These are phyloP conservation scores for Psilocybe mexicana DNA, from an alignment of 1,284 basidiomycete genomes.

Conservation along the genomic window DNA sequence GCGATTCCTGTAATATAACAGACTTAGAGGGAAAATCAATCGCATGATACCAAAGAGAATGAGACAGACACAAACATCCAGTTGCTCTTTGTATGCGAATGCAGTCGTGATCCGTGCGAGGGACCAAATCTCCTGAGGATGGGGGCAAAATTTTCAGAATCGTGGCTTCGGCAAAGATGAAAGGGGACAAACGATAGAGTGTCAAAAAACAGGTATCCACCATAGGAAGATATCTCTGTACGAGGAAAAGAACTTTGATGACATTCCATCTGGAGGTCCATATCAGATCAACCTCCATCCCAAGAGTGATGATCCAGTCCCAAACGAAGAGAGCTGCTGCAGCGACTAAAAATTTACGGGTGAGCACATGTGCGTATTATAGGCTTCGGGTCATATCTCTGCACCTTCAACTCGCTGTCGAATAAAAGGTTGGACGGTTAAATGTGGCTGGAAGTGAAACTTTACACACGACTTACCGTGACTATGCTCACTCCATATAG, in stretches of 20 bases:
- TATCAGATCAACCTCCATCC: conserved; percentile 13
- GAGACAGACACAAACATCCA: conserved; percentile 5
- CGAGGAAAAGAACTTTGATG: conserved; percentile 16
- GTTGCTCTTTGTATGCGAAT: not conserved
- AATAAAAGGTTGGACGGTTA: not conserved
- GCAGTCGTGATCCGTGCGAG: not conserved
- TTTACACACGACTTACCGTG: not conserved
- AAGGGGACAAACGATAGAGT: conserved; percentile 10
- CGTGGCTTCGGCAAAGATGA: not conserved
- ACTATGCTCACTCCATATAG: conserved; percentile 6
- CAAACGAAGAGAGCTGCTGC: conserved; percentile 14
- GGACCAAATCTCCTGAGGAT: not conserved
- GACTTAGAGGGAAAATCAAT: not conserved
- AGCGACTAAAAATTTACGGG: conserved; percentile 6
- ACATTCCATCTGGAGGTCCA: conserved; percentile 15
- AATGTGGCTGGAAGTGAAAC: not conserved
- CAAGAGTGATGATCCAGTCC: conserved; percentile 16
- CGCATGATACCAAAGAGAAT: not conserved
- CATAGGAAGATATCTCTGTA: conserved; percentile 16
- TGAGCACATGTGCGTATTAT: not conserved
- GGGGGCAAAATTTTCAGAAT: not conserved
- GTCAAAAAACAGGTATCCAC: conserved; percentile 12
- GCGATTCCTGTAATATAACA: conserved; percentile 11
- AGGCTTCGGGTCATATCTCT: not conserved
- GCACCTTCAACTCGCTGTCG: conserved; percentile 7